Evolutionary conservation across 2,329 filamentous ascomycete species (phyloP), one percentile per base, ranked within the genome.

Genomic region (Fusarium subtropicale): DNA sequence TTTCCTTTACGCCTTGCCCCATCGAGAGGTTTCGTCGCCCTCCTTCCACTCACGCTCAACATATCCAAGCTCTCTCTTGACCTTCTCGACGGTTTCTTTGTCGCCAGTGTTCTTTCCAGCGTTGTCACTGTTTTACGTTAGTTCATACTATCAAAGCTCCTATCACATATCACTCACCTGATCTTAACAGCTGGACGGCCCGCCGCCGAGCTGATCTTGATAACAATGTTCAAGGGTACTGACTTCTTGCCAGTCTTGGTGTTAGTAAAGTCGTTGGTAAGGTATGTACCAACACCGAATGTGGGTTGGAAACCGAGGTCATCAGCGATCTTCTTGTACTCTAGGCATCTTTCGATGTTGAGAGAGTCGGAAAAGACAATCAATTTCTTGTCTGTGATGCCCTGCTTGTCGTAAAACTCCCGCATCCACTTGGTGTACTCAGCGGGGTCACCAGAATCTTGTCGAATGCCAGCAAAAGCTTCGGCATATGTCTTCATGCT

Each of bases 351-450:
- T 38, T 97, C 94, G 51, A 97, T 92, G 76, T 98, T 92, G 60
- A 99, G 83, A 7, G 94, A 97, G 79, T 99, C 96, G 0, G 95
- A 98, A 78, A 98, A 99, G 5, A 99, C 95, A 64, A 99, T 91
- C 0, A 88, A 89, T 84, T 98, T 98, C 81, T 90, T 90, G 5
- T 91, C 92, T 53, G 84, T 89, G 79, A 97, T 92, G 7, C 90
- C 90, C 71, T 91, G 85, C 18, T 83, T 78, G 70, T 94, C 88
- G 79, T 97, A 97, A 79, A 97, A 97, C 2, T 89, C 83, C 46
- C 90, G 89, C 85, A 96, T 92, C 80, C 88, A 81, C 79, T 91
- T 90, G 71, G 97, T 88, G 76, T 95, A 97, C 56, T 90, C 86
- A 22, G 88, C 83, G 4, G 94, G 94, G 78, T 97, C 92, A 13